Percentiles rank a stretch among this genome's conserved stretches.
Evolutionary conservation across 768 basidiomycete species (phyloP).

Genomic region (Trametes cinnabarina): DNA sequence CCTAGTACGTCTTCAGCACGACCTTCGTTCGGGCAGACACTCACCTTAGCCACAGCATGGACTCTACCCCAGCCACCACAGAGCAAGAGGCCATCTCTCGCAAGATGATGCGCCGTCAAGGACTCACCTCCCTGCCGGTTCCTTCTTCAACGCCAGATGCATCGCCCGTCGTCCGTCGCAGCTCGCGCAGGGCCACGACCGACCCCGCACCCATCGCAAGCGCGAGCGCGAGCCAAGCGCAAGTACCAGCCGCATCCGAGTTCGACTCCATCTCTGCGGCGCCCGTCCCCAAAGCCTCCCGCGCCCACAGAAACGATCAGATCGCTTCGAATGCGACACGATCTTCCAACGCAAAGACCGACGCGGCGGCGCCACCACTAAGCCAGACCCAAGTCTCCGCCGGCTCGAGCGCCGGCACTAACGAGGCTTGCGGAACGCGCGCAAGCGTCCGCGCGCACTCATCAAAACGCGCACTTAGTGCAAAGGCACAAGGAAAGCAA

Average conservation of each 20-base stretch:
- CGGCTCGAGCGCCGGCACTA: no score
- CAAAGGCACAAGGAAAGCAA: neutral
- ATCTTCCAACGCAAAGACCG: no score
- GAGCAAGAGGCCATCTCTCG: neutral
- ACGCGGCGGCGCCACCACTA: no score
- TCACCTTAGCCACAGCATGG: neutral
- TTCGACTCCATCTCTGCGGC: no score
- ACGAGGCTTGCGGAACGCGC: neutral
- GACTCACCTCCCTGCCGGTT: neutral
- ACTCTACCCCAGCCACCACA: neutral
- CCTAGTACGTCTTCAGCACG: neutral
- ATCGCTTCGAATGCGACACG: no score
- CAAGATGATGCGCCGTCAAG: neutral
- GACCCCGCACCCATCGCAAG: no score
- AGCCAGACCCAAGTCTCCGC: no score
- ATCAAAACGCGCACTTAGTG: neutral
- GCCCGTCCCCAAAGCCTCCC: no score
- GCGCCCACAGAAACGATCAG: no score
- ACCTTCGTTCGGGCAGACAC: neutral
- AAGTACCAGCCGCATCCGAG: no score
- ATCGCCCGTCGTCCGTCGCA: neutral
- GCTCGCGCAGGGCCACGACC: neutral
- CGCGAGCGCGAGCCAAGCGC: no score
- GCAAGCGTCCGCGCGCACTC: neutral
- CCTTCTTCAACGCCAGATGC: no score